Percentiles rank a stretch among this genome's conserved stretches.
Conservation (phyloP, 768 basidiomycete genomes). For the Glaciozyma antarctica region DNA sequence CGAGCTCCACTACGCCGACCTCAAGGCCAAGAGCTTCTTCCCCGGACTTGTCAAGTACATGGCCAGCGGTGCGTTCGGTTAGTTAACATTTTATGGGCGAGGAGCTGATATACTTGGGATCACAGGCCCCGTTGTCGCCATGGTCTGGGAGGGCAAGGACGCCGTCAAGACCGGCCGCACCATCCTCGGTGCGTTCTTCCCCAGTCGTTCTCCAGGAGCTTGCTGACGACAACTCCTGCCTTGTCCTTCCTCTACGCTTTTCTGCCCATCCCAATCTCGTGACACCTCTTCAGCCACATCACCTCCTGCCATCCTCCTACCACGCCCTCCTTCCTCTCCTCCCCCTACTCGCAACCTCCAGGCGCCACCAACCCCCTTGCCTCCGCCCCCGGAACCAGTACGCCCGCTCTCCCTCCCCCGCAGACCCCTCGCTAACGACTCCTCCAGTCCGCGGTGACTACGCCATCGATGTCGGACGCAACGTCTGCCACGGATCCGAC, state of each 20-base stretch:
- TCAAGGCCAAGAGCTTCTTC: constrained; percentile 91
- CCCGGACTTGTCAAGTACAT: constrained; percentile 92
- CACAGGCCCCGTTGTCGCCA: constrained; percentile 81
- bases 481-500: constrained; percentile 70
- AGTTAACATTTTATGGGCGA: no score
- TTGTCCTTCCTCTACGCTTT: no score
- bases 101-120: not conserved
- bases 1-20: constrained; percentile 94
- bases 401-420: not conserved
- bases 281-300: no score
- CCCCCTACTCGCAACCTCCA: constrained; percentile 40
- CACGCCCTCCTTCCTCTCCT: constrained; percentile 66
- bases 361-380: constrained; percentile 93
- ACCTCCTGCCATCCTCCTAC: not conserved
- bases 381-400: constrained; percentile 61
- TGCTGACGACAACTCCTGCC: no score
- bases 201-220: no score
- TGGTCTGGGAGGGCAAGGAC: constrained; percentile 80
- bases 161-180: constrained; percentile 42
- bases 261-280: no score
- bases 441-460: constrained; percentile 35
- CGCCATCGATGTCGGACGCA: constrained; percentile 78
- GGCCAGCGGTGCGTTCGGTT: constrained; percentile 46
- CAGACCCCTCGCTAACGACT: not conserved
- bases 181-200: constrained; percentile 29